Percentiles rank a stretch among this genome's conserved stretches.
These are phyloP conservation scores for Barbatosphaeria neglecta DNA, from an alignment of 495 filamentous ascomycete genomes.

Conservation along the genomic window DNA sequence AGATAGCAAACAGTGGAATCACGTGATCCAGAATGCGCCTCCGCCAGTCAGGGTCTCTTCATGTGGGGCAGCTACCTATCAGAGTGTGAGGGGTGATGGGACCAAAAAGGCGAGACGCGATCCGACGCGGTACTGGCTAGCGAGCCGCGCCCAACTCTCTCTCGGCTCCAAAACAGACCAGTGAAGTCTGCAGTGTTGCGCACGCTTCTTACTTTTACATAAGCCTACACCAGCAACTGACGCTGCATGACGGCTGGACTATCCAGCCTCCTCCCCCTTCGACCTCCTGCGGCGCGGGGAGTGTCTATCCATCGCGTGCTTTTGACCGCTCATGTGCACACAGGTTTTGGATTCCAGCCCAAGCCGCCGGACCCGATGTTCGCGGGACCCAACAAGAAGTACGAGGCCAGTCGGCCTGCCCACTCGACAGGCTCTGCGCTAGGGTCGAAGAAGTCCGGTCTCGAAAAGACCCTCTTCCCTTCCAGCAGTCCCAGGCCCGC, in stretches of 20 bases:
- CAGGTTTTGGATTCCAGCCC: background rate
- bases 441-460: slow-evolving; percentile 10
- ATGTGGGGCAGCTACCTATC: too few relatives aligned
- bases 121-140: too few relatives aligned
- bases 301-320: background rate
- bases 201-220: too few relatives aligned
- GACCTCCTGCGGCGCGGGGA: slow-evolving; percentile 3
- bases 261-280: slow-evolving; percentile 9
- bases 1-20: too few relatives aligned
- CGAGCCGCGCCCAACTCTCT: too few relatives aligned
- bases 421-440: slow-evolving; percentile 1
- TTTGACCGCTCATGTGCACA: background rate
- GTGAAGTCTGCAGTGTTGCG: too few relatives aligned
- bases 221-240: background rate
- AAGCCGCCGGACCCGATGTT: slow-evolving; percentile 22
- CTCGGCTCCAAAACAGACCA: too few relatives aligned
- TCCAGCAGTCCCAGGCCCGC: slow-evolving; percentile 33
- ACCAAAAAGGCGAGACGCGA: too few relatives aligned
- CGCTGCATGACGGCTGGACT: slow-evolving; percentile 16
- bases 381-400: slow-evolving; percentile 18
- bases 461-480: slow-evolving; percentile 35
- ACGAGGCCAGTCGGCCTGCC: slow-evolving; percentile 12
- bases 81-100: too few relatives aligned
- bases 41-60: too few relatives aligned
- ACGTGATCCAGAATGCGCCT: too few relatives aligned